Percentiles rank a stretch among this genome's conserved stretches.
Evolutionary conservation across 1,139 yeast species (phyloP).

Genomic region (Lodderomyces jiufengensis): DNA sequence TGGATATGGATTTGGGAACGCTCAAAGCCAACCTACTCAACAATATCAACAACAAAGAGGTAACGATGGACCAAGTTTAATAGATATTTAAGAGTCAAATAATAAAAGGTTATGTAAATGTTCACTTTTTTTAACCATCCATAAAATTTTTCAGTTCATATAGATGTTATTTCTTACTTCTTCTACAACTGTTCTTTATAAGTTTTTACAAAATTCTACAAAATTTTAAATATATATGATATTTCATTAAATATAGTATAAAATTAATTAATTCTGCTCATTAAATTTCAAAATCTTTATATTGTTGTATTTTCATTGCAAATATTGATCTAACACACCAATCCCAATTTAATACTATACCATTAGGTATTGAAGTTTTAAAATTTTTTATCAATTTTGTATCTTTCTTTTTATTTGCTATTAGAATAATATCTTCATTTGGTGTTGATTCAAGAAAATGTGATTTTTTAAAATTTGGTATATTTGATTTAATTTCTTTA

Average conservation of each 20-base stretch:
- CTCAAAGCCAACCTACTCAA: constrained; percentile 30
- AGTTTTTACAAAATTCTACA: no score
- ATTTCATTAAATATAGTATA: no score
- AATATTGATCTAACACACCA: constrained; percentile 65
- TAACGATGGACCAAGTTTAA: constrained; percentile 45
- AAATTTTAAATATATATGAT: no score
- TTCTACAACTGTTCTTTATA: no score
- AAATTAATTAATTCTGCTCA: no score
- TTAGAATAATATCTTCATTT: constrained; percentile 21
- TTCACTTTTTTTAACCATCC: neutral
- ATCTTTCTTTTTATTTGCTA: constrained; percentile 44
- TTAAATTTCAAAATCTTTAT: constrained; percentile 22
- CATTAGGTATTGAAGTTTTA: constrained; percentile 20
- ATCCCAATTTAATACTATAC: constrained; percentile 57
- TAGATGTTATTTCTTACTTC: no score
- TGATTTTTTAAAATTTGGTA: constrained; percentile 8
- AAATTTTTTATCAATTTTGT: constrained; percentile 41
- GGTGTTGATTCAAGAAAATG: constrained; percentile 8
- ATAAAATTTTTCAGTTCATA: no score
- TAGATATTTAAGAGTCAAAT: constrained; percentile 31
- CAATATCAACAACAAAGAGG: constrained; percentile 31
- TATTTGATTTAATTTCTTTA: constrained; percentile 28
- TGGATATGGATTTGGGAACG: constrained; percentile 91
- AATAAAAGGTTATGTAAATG: neutral
- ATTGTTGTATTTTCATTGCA: constrained; percentile 34